Base-by-base conservation (phyloP, 129 eudicot genomes). In the Helichrysum umbraculigerum region DNA sequence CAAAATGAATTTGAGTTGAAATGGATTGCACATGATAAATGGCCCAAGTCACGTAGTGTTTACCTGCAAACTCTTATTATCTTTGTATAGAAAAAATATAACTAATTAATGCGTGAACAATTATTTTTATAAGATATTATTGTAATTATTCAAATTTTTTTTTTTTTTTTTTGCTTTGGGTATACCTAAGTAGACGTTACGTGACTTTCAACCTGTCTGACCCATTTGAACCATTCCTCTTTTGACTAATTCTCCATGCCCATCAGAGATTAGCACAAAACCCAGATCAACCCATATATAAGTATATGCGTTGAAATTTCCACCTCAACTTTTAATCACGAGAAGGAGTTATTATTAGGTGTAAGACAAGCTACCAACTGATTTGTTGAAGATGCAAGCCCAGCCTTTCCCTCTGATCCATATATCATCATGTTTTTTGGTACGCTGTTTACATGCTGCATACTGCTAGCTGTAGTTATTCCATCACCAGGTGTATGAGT, bases 401-500 rank as follows among this genome's bases (percentile, higher is more conserved):
- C 96, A 71, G 83, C 88, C 42, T 89, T 78, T 86, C 83, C 94
- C 5, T 88, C 91, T 42, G 88, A 84, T 74, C 91, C 90, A 79
- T 88, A 88, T 88, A 91, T 88, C 83, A 90, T 88, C 83, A 88
- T 80, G 81, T 86, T 83, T 66, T 91, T 88, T 47, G 87, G 86
- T 12, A 62, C 68, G 19, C 10, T 62, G 68, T 62, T 62, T 66
- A 85, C 90, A 83, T 91, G 88, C 73, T 86, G 91, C 69, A 86
- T 42, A 76, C 92, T 88, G 70, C 86, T 88, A 61, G 91, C 81
- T 41, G 89, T 71, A 32, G 86, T 83, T 59, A 88, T 85, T 62
- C 93, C 97, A 76, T 91, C 97, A 73, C 97, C 97, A 81, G 93
- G 90, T n/a, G 94, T 88, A 72, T 88, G 94, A 68, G 94, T 88